Conservation (phyloP, 345 rosid genomes). For the Salix purpurea region DNA sequence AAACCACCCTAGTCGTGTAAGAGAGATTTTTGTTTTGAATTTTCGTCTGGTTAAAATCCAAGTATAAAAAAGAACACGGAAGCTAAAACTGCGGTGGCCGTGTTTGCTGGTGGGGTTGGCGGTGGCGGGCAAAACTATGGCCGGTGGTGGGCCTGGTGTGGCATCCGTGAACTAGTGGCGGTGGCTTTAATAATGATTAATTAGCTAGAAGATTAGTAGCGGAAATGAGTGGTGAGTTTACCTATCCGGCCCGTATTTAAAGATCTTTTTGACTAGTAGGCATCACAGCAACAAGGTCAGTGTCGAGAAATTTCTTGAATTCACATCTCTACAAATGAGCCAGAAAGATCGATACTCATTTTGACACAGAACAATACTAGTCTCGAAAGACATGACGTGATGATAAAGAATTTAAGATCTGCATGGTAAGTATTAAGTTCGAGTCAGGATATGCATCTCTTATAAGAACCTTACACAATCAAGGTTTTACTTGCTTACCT, state of each 20-base stretch:
- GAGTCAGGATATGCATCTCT: rapidly evolving
- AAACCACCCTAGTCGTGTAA: not conserved
- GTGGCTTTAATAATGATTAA: slow-evolving; percentile 4
- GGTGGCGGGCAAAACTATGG: not conserved
- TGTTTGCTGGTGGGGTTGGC: not conserved
- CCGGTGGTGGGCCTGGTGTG: slow-evolving; percentile 4
- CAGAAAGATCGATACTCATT: not conserved
- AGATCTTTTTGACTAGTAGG: not conserved
- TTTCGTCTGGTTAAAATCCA: not conserved
- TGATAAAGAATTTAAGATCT: too few relatives aligned
- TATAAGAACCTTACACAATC: rapidly evolving
- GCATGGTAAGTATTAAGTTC: rapidly evolving
- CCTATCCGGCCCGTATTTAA: not conserved
- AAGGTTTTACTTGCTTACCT: too few relatives aligned
- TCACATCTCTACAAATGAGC: not conserved
- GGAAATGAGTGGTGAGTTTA: not conserved
- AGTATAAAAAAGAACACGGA: not conserved
- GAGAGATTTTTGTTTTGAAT: too few relatives aligned
- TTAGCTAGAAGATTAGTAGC: not conserved
- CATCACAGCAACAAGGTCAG: not conserved
- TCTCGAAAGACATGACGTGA: too few relatives aligned
- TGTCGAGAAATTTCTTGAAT: not conserved
- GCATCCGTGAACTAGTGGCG: not conserved
- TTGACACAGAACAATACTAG: not conserved
- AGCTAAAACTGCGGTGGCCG: not conserved